Evolutionary conservation across 495 filamentous ascomycete species (phyloP), one percentile per base, ranked within the genome.

Genomic region (Parmelia sp.): DNA sequence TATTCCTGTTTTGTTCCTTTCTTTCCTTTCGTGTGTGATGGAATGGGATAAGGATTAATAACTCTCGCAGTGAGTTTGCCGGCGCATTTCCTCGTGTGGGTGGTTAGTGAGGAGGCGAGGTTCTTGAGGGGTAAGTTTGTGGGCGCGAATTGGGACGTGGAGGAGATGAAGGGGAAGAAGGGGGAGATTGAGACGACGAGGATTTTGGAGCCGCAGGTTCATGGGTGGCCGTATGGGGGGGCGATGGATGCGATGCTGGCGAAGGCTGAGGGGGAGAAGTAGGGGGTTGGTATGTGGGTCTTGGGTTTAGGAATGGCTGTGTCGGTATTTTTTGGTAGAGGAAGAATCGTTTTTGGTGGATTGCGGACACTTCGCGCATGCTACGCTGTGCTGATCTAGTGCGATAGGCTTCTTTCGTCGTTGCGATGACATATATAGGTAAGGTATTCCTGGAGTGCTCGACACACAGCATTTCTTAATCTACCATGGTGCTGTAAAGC

Each of bases 131-230:
- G 82, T 9, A 77, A 77, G 44, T 78, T 80, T 47, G 69, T 81
- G 11, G 79, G 75, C 68, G 74, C 74, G 2, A 71, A 73, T 35
- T 86, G 83, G 83, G 84, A 86, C 65, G 74, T 85, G 0, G 75
- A 82, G 10, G 81, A 84, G 72, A 51, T 84, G 60, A 68, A 68
- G 58, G 69, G 21, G n/a, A 66, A 56, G 42, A 62, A 65, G 65
- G 65, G 68, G 42, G 62, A 64, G 51, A 68, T 71, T 60, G 70
- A 57, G 53, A 33, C 51, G 51, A 19, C 51, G 4, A 7, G 29
- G 2, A 33, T 55, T 9, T 33, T 55, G 51, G 51, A 33, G 29
- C 27, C 17, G 21, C 31, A 35, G 31, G 7, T 55, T 1, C 51
- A 33, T 55, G 51, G 51, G 3, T 55, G 29, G 29, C 51, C 51